Base-by-base conservation (phyloP, 2,329 filamentous ascomycete genomes). In the Sporothrix pallida region DNA sequence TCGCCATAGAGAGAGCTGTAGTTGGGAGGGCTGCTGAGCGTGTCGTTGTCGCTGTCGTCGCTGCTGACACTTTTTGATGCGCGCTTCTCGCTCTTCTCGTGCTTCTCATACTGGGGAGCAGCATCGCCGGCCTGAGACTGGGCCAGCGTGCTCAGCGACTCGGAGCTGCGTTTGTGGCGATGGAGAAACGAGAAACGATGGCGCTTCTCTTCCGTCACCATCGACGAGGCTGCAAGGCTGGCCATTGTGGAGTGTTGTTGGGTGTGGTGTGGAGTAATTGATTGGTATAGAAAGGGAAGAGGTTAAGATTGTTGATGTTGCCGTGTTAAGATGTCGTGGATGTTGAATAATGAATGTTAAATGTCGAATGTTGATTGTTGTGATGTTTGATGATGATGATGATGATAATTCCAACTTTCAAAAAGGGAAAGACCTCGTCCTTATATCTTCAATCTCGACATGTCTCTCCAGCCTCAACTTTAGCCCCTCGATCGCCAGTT, bases 11-110 rank as follows among this genome's bases (percentile, higher is more conserved):
- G 50, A 23, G 58, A 23, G n/a, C 73, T 65, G 71, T 71, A 76
- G 68, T 70, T 74, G 20, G 76, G 74, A 75, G 77, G 78, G 71
- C 31, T 48, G 65, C 31, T 44, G 48, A 13, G 23, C 13, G 31
- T 4, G 13, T n/a, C 26, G 9, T 17, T n/a, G 13, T 52, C 65
- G 10, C 12, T 17, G 67, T 48, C 67, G 26, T 42, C 48, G 46
- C 12, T 56, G 48, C 56, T 13, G 26, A 12, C 2, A 17, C 17
- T 46, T 26, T 31, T 44, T 44, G 48, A 10, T 7, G 26, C 26
- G 17, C 23, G 50, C 31, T 70, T 56, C 13, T 58, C 23, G 12
- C 31, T 37, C 31, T 37, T 37, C 31, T 37, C 31, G 31, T 37
- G 50, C 31, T 70, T 56, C 13, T 58, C 23, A 7, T 70, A 37